Percentiles rank a stretch among this genome's conserved stretches.
phyloP scores from a whole-genome alignment of 148 eudicot genomes.

The Pharnaceum exiguum region DNA sequence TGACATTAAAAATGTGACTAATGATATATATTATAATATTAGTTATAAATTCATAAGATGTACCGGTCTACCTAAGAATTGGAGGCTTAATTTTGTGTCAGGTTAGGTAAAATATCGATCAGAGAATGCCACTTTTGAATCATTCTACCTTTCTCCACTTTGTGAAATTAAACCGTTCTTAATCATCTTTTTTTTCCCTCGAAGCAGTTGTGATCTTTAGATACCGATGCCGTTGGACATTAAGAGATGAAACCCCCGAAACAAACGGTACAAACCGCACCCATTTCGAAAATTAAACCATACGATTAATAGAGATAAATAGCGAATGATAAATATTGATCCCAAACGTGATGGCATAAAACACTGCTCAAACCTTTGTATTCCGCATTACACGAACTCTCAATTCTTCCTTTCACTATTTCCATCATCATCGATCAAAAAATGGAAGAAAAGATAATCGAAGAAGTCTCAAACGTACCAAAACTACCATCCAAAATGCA shows the following conservation, averaged over 20 bases:
- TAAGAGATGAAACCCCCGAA: not conserved
- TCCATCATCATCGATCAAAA: not conserved
- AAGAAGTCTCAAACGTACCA: not conserved
- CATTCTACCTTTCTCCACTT: no score
- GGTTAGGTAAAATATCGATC: no score
- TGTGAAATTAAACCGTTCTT: no score
- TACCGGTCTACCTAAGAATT: no score
- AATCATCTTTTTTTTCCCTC: no score
- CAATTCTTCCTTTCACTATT: not conserved
- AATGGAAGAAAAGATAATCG: constrained; percentile 16
- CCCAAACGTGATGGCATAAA: not conserved
- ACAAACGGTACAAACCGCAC: constrained; percentile 8
- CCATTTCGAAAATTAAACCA: constrained; percentile 13
- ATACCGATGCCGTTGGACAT: constrained; percentile 24
- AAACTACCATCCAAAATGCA: constrained; percentile 8
- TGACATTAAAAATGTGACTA: no score
- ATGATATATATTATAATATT: no score
- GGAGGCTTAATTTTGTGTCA: no score
- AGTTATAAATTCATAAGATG: no score
- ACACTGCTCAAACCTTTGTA: not conserved
- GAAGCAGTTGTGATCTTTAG: no score
- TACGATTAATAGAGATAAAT: not conserved
- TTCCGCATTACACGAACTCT: no score
- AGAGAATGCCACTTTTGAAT: no score
- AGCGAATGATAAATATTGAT: not conserved